Conservation (phyloP, 495 filamentous ascomycete genomes). For the Aspergillus bertholletiae region DNA sequence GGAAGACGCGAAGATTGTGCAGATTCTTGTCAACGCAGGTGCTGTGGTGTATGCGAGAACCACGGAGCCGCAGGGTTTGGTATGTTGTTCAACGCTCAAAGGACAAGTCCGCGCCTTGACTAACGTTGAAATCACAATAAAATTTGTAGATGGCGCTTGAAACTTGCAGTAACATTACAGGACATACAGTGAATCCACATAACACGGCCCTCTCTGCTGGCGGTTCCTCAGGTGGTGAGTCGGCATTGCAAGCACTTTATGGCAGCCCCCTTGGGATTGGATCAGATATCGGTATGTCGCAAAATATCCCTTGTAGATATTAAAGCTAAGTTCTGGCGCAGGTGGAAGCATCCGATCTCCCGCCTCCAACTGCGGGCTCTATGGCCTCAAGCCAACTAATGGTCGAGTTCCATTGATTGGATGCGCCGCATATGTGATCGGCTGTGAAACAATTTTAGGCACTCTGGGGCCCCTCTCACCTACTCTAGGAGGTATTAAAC, state of each 20-base stretch:
- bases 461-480: constrained; percentile 16
- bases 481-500: constrained; percentile 47
- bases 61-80: constrained; percentile 6
- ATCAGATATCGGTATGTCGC: constrained; percentile 19
- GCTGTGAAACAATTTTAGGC: neutral
- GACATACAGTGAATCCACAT: constrained; percentile 48
- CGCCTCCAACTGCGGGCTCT: constrained; percentile 28
- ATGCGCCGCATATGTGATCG: constrained; percentile 13
- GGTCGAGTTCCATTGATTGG: constrained; percentile 21
- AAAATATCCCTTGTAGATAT: neutral
- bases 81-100: neutral
- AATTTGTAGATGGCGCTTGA: constrained; percentile 43
- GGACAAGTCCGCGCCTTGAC: too few species aligned
- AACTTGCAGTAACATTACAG: constrained; percentile 53
- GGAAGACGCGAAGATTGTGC: constrained; percentile 7
- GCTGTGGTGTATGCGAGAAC: constrained; percentile 12
- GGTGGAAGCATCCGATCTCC: constrained; percentile 30
- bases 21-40: neutral
- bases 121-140: neutral
- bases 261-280: constrained; percentile 23
- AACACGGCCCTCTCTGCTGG: constrained; percentile 39
- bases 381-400: constrained; percentile 28
- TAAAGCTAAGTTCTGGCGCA: neutral
- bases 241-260: constrained; percentile 21
- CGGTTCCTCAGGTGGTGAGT: constrained; percentile 24